Evolutionary conservation across 345 rosid genomes (phyloP).

Genomic region (Dipteronia sinensis): DNA sequence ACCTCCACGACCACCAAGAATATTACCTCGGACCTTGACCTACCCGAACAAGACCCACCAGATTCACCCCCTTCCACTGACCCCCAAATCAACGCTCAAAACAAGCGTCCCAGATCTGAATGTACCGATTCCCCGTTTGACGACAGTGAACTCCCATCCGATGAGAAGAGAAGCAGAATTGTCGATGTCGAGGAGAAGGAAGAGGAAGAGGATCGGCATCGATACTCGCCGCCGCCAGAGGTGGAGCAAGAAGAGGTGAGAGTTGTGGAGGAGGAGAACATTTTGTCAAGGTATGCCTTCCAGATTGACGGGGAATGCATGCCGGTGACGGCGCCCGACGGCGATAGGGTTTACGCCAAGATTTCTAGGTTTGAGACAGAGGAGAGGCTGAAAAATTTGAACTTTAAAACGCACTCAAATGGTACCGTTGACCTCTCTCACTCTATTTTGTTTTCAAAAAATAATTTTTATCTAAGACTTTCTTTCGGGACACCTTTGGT

Average conservation of each 20-base stretch:
- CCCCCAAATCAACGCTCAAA: slow-evolving; percentile 35
- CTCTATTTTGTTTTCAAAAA: not conserved
- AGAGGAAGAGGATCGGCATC: slow-evolving; percentile 68
- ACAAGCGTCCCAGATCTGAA: slow-evolving; percentile 58
- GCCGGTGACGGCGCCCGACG: slow-evolving; percentile 85
- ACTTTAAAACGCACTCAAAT: slow-evolving; percentile 40
- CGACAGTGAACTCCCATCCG: slow-evolving; percentile 23
- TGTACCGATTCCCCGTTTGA: slow-evolving; percentile 27
- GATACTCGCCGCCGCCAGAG: slow-evolving; percentile 41
- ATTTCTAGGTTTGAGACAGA: slow-evolving; percentile 51
- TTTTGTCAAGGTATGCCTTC: slow-evolving; percentile 65
- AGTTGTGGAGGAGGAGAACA: slow-evolving; percentile 45
- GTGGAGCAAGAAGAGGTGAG: slow-evolving; percentile 25
- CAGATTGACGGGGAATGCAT: slow-evolving; percentile 82
- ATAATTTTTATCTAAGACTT: not conserved
- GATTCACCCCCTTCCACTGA: slow-evolving; percentile 29
- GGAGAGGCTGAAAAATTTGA: slow-evolving; percentile 43
- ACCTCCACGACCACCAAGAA: slow-evolving; percentile 53
- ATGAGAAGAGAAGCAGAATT: slow-evolving; percentile 60
- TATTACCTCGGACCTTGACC: slow-evolving; percentile 37
- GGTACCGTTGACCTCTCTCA: slow-evolving; percentile 36
- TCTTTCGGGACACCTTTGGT: not conserved
- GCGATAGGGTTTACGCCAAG: slow-evolving; percentile 90
- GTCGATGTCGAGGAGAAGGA: slow-evolving; percentile 23
- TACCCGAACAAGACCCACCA: slow-evolving; percentile 34